Evolutionary conservation across 2,329 filamentous ascomycete species (phyloP), one percentile per base, ranked within the genome.

Genomic region (Trichothecium sympodiale): DNA sequence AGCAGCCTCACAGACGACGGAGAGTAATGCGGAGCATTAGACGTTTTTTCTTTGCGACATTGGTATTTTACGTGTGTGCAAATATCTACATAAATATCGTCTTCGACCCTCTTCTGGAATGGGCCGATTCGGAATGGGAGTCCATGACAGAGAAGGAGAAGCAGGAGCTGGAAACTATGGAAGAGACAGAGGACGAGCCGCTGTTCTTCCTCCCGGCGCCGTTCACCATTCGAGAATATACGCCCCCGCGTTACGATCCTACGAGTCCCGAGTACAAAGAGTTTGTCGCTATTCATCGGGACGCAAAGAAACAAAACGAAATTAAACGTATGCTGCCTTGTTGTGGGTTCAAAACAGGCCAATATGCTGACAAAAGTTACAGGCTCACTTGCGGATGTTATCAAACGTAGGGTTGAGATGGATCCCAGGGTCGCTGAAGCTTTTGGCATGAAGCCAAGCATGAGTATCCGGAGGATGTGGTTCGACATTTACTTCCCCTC

Each of bases 221-320:
- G 4, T 74, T 74, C 30, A 75, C 71, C 3, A 71, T 64, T 1
- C 64, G 62, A 34, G 44, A 60, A 38, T 54, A 74, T 14, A 56
- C 62, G 13, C 62, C 66, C 20, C 49, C 55, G 20, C 69, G 67
- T 3, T 80, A 77, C 49, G 62, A 60, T 40, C 65, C 65, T 35
- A 60, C 58, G 17, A 75, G 80, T 44, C 76, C 77, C 3, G 79
- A 83, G 52, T 82, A 74, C 74, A 59, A 64, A 41, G 61, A 64
- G 33, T 83, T 78, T 43, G 48, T 76, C 13, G 67, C 67, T 37
- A 58, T 81, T n/a, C 72, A 66, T 41, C 66, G 65, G 42, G 67
- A 81, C 41, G 52, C 49, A 12, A 53, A 66, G 30, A 56, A 67
- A 8, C 56, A 71, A 17, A 48, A 64, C 14, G 50, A 58, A 16